These are phyloP conservation scores for Yamagishiella unicocca DNA, from an alignment of 139 green algal genomes.

Conservation along the genomic window DNA sequence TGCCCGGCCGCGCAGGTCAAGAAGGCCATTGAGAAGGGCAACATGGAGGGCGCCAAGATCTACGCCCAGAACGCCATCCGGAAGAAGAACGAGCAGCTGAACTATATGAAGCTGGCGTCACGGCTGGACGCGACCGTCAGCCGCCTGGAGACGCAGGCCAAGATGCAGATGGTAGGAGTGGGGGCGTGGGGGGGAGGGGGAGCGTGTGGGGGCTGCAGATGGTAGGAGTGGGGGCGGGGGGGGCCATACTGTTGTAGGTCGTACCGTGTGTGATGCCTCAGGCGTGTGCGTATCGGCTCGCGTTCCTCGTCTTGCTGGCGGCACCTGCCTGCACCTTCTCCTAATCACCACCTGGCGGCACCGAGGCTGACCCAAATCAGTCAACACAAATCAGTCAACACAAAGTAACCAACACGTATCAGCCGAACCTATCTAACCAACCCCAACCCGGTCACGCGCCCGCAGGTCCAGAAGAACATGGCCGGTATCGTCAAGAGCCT, in stretches of 20 bases:
- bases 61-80: constrained; percentile 93
- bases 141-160: constrained; percentile 92
- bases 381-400: too few species aligned
- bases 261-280: too few species aligned
- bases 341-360: too few species aligned
- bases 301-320: too few species aligned
- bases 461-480: constrained; percentile 92
- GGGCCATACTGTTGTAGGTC: too few species aligned
- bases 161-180: constrained; percentile 74
- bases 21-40: constrained; percentile 98
- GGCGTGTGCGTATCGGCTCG: too few species aligned
- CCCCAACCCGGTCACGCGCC: background rate
- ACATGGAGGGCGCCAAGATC: constrained; percentile 81
- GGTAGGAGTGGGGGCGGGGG: too few species aligned
- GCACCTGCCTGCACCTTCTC: too few species aligned
- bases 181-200: background rate
- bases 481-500: constrained; percentile 94
- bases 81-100: constrained; percentile 89
- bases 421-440: too few species aligned
- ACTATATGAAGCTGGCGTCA: constrained; percentile 94
- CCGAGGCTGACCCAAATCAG: too few species aligned
- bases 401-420: too few species aligned
- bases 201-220: too few species aligned
- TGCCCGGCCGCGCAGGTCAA: constrained; percentile 84
- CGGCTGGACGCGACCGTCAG: constrained; percentile 94